Percentiles rank a stretch among this genome's conserved stretches.
Evolutionary conservation across 768 basidiomycete genomes (phyloP).

Genomic region (Agaricus blazei): DNA sequence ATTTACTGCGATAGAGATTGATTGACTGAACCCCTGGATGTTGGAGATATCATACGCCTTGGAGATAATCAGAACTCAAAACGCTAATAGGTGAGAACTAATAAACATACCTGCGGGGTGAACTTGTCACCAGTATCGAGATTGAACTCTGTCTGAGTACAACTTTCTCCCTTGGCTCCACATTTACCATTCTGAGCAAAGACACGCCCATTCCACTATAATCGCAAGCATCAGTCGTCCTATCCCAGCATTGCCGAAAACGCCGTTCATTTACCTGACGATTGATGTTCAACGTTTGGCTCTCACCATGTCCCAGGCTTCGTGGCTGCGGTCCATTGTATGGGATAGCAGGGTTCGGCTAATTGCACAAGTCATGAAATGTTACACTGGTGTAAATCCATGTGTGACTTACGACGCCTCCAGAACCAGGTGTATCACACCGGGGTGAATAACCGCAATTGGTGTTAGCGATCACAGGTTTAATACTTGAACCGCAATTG

Average conservation of each 20-base stretch:
- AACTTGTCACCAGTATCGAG: constrained; percentile 27
- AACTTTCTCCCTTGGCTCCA: constrained; percentile 32
- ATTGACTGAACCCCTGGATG: constrained; percentile 38
- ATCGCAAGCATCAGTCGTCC: neutral
- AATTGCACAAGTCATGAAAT: neutral
- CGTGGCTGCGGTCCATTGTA: constrained; percentile 30
- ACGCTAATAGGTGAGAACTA: neutral
- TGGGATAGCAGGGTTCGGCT: constrained; percentile 27
- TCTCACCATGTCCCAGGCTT: constrained; percentile 19
- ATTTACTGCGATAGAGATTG: constrained; percentile 26
- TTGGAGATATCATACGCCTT: constrained; percentile 40
- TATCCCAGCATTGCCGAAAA: neutral
- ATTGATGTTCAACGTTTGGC: constrained; percentile 24
- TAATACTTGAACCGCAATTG: constrained; percentile 24
- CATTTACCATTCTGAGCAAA: constrained; percentile 33
- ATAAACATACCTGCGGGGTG: constrained; percentile 19
- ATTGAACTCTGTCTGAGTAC: constrained; percentile 35
- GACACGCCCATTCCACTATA: constrained; percentile 36
- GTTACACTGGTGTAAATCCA: neutral
- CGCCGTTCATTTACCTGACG: constrained; percentile 15
- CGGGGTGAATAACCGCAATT: constrained; percentile 38
- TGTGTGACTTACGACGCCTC: constrained; percentile 24
- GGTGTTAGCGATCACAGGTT: constrained; percentile 30
- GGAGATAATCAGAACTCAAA: neutral
- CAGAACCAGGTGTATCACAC: constrained; percentile 28